phyloP scores from a whole-genome alignment of 1,284 basidiomycete species.

The Sporisorium graminicola region DNA sequence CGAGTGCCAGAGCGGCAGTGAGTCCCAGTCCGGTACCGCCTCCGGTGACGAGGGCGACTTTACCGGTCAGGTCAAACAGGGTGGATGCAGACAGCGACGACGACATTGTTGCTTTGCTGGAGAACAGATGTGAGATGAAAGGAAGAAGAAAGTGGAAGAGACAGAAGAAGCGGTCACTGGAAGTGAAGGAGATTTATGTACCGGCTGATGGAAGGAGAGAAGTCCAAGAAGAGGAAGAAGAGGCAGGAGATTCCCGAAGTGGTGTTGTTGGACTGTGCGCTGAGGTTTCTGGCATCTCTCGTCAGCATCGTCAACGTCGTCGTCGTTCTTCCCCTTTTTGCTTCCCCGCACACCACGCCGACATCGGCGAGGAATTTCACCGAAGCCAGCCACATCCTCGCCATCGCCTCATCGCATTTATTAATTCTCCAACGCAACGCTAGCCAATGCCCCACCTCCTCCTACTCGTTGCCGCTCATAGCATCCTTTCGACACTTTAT shows the following conservation, averaged over 20 bases:
- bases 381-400: too few relatives aligned
- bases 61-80: conserved; percentile 52
- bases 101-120: conserved; percentile 13
- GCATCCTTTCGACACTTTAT: too few relatives aligned
- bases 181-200: not conserved
- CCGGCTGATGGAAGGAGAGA: too few relatives aligned
- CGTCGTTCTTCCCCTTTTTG: too few relatives aligned
- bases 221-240: not conserved
- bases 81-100: conserved; percentile 5
- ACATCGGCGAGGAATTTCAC: conserved; percentile 8
- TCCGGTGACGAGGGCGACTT: conserved; percentile 61
- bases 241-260: not conserved
- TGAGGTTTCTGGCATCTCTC: not conserved
- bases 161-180: not conserved
- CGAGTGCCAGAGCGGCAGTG: conserved; percentile 57
- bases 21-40: conserved; percentile 64
- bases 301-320: conserved; percentile 16
- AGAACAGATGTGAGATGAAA: not conserved
- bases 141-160: not conserved
- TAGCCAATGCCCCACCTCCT: too few relatives aligned
- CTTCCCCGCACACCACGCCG: not conserved
- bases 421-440: too few relatives aligned
- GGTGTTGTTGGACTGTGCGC: conserved; percentile 6
- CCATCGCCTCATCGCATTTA: too few relatives aligned
- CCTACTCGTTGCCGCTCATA: too few relatives aligned